A percentile compares a stretch with the other conserved stretches of the same genome.
phyloP scores from a whole-genome alignment of 2,329 filamentous ascomycete genomes.

The Fusarium nematophilum region DNA sequence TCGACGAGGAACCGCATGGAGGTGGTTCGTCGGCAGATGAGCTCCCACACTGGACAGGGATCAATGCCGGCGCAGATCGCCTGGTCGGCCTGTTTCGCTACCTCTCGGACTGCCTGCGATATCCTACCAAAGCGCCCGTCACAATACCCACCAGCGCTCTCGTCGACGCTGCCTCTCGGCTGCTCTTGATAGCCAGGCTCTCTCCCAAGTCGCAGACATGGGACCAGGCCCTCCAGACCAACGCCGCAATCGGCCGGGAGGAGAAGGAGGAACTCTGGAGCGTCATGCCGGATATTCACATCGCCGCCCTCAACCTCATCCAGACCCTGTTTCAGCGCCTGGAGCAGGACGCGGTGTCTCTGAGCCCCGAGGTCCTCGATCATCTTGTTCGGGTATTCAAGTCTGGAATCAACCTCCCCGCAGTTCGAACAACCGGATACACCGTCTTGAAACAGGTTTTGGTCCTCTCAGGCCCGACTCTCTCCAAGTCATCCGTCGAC shows the following conservation, averaged over 20 bases:
- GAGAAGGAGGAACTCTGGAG: conserved; percentile 85
- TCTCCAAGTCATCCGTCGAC: conserved; percentile 74
- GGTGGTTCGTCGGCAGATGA: conserved; percentile 59
- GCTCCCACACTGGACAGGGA: conserved; percentile 77
- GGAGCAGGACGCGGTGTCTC: conserved; percentile 65
- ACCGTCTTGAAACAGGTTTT: conserved; percentile 68
- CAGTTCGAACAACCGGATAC: conserved; percentile 72
- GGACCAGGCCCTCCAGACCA: conserved; percentile 69
- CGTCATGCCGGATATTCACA: conserved; percentile 78
- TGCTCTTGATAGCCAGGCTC: conserved; percentile 73
- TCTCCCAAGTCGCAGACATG: conserved; percentile 59
- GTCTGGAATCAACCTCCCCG: conserved; percentile 61
- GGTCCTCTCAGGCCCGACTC: conserved; percentile 69
- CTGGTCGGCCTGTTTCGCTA: conserved; percentile 74
- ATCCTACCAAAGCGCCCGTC: conserved; percentile 73
- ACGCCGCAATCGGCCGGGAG: conserved; percentile 79
- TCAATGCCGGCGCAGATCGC: conserved; percentile 79
- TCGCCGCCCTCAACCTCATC: conserved; percentile 74
- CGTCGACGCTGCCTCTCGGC: conserved; percentile 74
- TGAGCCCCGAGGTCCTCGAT: conserved; percentile 74
- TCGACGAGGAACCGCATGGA: conserved; percentile 60
- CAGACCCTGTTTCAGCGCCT: conserved; percentile 68
- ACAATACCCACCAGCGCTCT: conserved; percentile 74
- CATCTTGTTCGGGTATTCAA: conserved; percentile 79
- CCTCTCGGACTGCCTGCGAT: conserved; percentile 71